These are phyloP conservation scores for Geotrichum macrosporum DNA, from an alignment of 1,139 yeast species.

Conservation along the genomic window DNA sequence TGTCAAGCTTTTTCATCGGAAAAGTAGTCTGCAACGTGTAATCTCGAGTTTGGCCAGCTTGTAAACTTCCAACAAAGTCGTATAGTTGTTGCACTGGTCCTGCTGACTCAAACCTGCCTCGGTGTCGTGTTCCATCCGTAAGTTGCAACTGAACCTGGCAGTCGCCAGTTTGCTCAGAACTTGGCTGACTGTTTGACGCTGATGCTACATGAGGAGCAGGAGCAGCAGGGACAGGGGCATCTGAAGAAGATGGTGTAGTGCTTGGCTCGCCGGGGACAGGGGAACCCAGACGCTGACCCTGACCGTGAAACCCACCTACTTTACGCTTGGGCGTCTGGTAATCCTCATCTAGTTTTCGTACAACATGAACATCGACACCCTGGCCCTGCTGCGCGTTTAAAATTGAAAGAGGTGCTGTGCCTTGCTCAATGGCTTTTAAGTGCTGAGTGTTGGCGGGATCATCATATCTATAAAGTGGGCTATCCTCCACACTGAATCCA, in stretches of 20 bases:
- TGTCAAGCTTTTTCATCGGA: constrained; percentile 73
- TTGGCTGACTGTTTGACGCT: constrained; percentile 22
- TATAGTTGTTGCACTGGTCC: constrained; percentile 69
- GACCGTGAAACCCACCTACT: constrained; percentile 70
- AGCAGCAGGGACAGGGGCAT: constrained; percentile 23
- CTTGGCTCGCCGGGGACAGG: constrained; percentile 70
- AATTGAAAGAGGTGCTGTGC: constrained; percentile 86
- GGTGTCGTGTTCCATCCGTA: constrained; percentile 70
- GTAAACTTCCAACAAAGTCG: constrained; percentile 55
- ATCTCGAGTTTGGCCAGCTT: constrained; percentile 44
- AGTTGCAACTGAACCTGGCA: constrained; percentile 77
- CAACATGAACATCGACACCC: constrained; percentile 92
- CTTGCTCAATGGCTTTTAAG: constrained; percentile 75
- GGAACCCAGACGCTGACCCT: constrained; percentile 86
- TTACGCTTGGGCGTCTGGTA: constrained; percentile 67
- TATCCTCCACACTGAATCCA: constrained; percentile 93
- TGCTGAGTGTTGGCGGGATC: constrained; percentile 80
- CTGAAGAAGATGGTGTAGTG: constrained; percentile 27
- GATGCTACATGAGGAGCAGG: too few species aligned
- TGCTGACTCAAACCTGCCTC: constrained; percentile 59
- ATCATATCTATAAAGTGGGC: constrained; percentile 77
- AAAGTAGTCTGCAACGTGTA: constrained; percentile 76
- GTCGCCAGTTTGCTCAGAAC: constrained; percentile 51
- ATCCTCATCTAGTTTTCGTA: constrained; percentile 74
- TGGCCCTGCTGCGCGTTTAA: constrained; percentile 84